These are phyloP conservation scores for Somion occarium DNA, from an alignment of 1,284 basidiomycete genomes.

Conservation along the genomic window DNA sequence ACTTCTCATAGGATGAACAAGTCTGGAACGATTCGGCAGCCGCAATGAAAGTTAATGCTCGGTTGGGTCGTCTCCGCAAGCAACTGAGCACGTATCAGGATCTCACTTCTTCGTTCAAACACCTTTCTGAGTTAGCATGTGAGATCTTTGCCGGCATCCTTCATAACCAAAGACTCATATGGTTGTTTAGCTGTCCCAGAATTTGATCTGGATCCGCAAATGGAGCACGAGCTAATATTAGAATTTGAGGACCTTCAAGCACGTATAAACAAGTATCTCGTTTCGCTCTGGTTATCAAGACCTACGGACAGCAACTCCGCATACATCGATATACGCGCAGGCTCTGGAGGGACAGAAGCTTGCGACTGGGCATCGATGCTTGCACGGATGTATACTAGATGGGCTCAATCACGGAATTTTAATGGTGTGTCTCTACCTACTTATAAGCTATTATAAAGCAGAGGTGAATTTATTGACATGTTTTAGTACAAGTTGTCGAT, in stretches of 20 bases:
- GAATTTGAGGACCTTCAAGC: conserved; percentile 13
- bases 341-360: conserved; percentile 14
- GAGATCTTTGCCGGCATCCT: not conserved
- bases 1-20: conserved; percentile 11
- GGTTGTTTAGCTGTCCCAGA: conserved; percentile 6
- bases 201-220: conserved; percentile 8
- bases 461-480: not conserved
- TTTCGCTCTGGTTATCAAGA: conserved; percentile 14
- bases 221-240: conserved; percentile 12
- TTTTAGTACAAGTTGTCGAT: conserved; percentile 13
- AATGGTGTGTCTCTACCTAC: conserved; percentile 8
- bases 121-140: conserved; percentile 14
- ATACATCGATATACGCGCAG: conserved; percentile 15
- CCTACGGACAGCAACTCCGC: conserved; percentile 17
- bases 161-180: not conserved
- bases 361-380: conserved; percentile 19
- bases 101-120: conserved; percentile 5
- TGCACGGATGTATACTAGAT: conserved; percentile 17
- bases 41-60: conserved; percentile 11
- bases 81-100: conserved; percentile 10
- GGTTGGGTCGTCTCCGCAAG: conserved; percentile 11
- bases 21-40: conserved; percentile 12
- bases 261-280: conserved; percentile 12
- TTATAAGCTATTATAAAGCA: not conserved
- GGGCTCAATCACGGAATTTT: conserved; percentile 16